These are phyloP conservation scores for Alternaria burnsii DNA, from an alignment of 2,329 filamentous ascomycete genomes.

Conservation along the genomic window DNA sequence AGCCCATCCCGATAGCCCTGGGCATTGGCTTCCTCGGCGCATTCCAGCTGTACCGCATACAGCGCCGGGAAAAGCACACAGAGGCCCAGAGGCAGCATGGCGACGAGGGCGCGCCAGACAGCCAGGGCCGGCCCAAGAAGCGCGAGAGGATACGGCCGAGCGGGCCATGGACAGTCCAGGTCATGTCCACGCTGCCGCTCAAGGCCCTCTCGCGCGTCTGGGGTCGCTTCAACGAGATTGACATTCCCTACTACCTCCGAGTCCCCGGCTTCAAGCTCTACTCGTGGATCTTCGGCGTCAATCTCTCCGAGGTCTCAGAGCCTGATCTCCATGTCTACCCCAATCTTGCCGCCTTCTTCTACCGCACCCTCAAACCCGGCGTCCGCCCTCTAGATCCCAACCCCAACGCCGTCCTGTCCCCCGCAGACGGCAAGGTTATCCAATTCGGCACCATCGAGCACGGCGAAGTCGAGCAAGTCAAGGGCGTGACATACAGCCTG, in stretches of 20 bases:
- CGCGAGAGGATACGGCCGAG: constrained; percentile 76
- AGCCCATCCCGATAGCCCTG: constrained; percentile 85
- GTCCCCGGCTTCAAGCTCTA: constrained; percentile 92
- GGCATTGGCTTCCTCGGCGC: constrained; percentile 85
- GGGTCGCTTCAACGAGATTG: constrained; percentile 90
- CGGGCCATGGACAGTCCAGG: constrained; percentile 90
- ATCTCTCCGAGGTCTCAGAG: constrained; percentile 85
- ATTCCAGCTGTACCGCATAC: constrained; percentile 83
- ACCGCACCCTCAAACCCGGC: constrained; percentile 90
- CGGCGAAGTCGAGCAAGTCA: constrained; percentile 97
- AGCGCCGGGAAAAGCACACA: constrained; percentile 58
- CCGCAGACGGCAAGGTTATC: constrained; percentile 87
- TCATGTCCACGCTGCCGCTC: constrained; percentile 91
- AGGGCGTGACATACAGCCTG: constrained; percentile 96
- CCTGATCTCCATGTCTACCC: constrained; percentile 88
- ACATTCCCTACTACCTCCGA: constrained; percentile 86
- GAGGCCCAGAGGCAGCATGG: constrained; percentile 53
- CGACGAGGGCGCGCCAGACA: constrained; percentile 55
- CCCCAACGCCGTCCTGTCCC: constrained; percentile 81
- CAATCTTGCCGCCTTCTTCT: constrained; percentile 97
- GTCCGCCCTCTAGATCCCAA: constrained; percentile 84
- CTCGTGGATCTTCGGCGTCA: constrained; percentile 89
- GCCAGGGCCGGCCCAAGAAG: constrained; percentile 57
- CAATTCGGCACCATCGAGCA: constrained; percentile 92
- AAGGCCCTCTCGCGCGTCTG: constrained; percentile 90